phyloP scores from a whole-genome alignment of 2,329 filamentous ascomycete species.

The Mycogone perniciosa region DNA sequence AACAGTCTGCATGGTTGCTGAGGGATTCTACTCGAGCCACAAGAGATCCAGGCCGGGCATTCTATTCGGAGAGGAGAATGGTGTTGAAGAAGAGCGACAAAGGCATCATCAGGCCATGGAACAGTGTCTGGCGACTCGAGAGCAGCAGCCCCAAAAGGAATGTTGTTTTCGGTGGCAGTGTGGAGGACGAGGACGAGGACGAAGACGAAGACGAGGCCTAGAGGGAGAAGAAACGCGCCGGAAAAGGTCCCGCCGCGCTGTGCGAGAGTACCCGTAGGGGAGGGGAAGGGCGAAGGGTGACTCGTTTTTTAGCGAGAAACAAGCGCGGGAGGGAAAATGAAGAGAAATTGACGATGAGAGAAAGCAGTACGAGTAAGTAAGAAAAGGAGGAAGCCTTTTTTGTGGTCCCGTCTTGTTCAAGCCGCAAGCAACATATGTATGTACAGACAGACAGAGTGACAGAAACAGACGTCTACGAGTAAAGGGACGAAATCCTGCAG shows the following conservation, averaged over 20 bases:
- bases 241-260: neutral
- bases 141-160: neutral
- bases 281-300: neutral
- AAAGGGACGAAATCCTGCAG: neutral
- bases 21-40: slow-evolving; percentile 33
- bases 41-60: slow-evolving; percentile 31
- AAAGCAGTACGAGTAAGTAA: neutral
- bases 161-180: neutral
- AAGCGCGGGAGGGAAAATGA: neutral
- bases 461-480: neutral
- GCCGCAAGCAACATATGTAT: no score
- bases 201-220: no score
- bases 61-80: slow-evolving; percentile 25
- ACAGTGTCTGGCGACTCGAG: slow-evolving; percentile 1
- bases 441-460: neutral
- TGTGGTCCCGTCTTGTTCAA: neutral
- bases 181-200: slow-evolving; percentile 1
- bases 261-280: neutral
- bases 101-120: slow-evolving; percentile 23
- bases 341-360: neutral
- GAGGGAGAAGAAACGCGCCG: neutral
- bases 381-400: neutral
- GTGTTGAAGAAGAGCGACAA: slow-evolving; percentile 18
- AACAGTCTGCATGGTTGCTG: slow-evolving; percentile 48
- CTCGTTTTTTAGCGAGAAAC: neutral